Evolutionary conservation across 306 rosid genomes (phyloP), one percentile per base, ranked within the genome.

Genomic region (Acacia melanoxylon): DNA sequence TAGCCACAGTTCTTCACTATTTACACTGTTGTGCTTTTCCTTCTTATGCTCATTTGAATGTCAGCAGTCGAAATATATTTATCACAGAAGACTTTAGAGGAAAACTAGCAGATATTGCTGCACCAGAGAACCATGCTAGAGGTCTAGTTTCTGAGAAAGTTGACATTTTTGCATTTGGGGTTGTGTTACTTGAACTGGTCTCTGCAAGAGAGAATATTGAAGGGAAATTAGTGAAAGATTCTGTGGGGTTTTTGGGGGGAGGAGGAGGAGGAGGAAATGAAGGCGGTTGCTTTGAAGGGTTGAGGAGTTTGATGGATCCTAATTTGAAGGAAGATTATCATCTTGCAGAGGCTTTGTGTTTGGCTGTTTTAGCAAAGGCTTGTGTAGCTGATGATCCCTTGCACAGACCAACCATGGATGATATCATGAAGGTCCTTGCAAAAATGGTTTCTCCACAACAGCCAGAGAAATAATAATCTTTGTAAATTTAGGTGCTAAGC

Each of bases 1-100:
- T 91, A 75, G 97, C 92, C 66, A 89, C 91, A 33, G 92, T 93
- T 52, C 93, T 91, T 44, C 92, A 92, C 88, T 89, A 92, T 83
- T 83, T 92, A 25, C 92, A 88, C 61, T 83, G 85, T 17, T 91
- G 90, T 65, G 88, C 91, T 71, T 91, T 88, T 59, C 92, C 93
- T 61, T 85, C 92, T 24, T 86, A 87, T 75, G 92, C 89, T 58
- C 93, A 89, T 77, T 77, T 84, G 83, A 89, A 76, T 49, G 69
- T 92, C 4, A 86, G 82, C 72, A 88, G 83, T 14, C 78, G 83
- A 81, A 91, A 87, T 59, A 84, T 91, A 40, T 90, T 91, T 77
- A 80, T 92, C 74, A 88, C 91, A 2, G 72, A 77, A 63, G 85
- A 84, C 3, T 86, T 85, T 86, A 89, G 92, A 67, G 94, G 89